Base-by-base conservation (phyloP, 2,329 filamentous ascomycete species). In the Arthroderma uncinatum region DNA sequence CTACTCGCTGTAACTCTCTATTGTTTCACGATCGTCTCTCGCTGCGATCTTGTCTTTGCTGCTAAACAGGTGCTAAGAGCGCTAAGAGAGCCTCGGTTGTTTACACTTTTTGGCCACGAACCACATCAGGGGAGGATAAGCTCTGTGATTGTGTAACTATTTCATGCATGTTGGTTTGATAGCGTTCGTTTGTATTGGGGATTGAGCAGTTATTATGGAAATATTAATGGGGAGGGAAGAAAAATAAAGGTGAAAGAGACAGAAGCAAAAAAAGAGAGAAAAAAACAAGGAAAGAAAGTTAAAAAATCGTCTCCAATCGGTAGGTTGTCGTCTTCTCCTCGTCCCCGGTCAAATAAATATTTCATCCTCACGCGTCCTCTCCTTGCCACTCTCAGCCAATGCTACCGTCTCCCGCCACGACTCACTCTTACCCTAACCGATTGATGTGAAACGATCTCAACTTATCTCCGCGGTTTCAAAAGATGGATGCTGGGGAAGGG, bases 281-380 rank as follows among this genome's bases (percentile, higher is more conserved):
- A 42, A 42, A 39, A 42, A 14, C 10, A 25, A 37, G 37, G 23
- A 34, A 44, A 44, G 36, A 34, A 28, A 55, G 53, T 30, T 34
- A 42, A 53, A 37, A 12, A 53, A 37, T 53, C 33, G 25, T 36
- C 50, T 53, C 30, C n/a, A 53, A 53, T 36, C 36, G 30, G 36
- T 21, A 37, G 53, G 9, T 30, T 37, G n/a, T 16, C 30, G 30
- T 23, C n/a, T 7, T 48, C 54, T n/a, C 34, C 40, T 57, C 57
- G 55, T 60, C 59, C 59, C 59, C 59, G 7, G 54, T 19, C 16
- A 54, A 39, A 33, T 19, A 47, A 33, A 53, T 33, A 25, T 47
- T 23, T 55, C 59, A 59, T 60, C 59, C 59, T 57, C 59, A 60
- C 57, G 53, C 59, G 53, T 59, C 40, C 57, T 55, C 57, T 59